Percentiles rank a stretch among this genome's conserved stretches.
Evolutionary conservation across 1,284 basidiomycete species (phyloP).

Genomic region (Cryptococcus sp.): DNA sequence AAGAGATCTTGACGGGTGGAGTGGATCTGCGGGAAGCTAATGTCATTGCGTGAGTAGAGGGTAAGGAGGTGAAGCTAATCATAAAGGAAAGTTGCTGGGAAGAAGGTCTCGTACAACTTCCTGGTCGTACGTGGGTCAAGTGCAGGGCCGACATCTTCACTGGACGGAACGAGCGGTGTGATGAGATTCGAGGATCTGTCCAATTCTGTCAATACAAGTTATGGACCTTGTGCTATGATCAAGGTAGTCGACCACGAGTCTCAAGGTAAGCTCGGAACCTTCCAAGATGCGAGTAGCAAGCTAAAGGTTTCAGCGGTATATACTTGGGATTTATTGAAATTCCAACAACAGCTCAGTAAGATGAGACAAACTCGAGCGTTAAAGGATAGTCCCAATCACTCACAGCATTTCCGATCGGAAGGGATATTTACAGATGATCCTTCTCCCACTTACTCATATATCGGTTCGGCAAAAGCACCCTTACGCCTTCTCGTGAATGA

Average conservation of each 20-base stretch:
- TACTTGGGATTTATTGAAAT: conserved; percentile 81
- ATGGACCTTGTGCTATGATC: conserved; percentile 78
- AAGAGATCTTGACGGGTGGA: conserved; percentile 77
- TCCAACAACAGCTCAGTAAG: conserved; percentile 80
- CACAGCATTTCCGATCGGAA: conserved; percentile 85
- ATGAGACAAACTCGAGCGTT: conserved; percentile 94
- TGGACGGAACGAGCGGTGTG: conserved; percentile 80
- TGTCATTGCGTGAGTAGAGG: conserved; percentile 66
- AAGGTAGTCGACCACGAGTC: conserved; percentile 86
- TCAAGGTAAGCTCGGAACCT: conserved; percentile 45
- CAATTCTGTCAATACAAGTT: conserved; percentile 64
- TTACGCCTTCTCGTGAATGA: conserved; percentile 73
- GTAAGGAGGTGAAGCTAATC: conserved; percentile 10
- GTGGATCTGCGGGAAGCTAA: conserved; percentile 91
- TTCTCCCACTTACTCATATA: conserved; percentile 80
- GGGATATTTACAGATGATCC: conserved; percentile 87
- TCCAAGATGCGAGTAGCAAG: background rate
- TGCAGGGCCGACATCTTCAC: conserved; percentile 63
- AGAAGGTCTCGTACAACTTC: conserved; percentile 87
- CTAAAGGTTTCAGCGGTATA: conserved; percentile 59
- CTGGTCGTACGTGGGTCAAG: conserved; percentile 66
- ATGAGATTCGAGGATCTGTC: conserved; percentile 91
- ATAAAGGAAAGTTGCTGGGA: conserved; percentile 71
- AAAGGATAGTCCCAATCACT: conserved; percentile 85
- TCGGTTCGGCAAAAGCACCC: conserved; percentile 79